Evolutionary conservation across 495 filamentous ascomycete species (phyloP).

Genomic region (Penicillium goetzii): DNA sequence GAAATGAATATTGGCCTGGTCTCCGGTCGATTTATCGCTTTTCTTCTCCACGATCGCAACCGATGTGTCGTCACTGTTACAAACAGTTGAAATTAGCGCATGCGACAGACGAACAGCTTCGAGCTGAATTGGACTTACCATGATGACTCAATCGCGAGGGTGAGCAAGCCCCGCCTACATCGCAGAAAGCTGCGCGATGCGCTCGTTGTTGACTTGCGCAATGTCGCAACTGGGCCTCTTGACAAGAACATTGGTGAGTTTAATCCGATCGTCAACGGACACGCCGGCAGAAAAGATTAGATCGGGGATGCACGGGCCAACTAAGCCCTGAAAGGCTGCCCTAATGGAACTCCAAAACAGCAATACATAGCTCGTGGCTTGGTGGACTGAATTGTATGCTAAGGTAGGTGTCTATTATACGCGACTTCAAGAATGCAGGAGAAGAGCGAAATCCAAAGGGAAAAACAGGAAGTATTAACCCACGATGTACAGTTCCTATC

Average conservation of each 20-base stretch:
- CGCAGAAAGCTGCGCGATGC: constrained; percentile 14
- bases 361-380: neutral
- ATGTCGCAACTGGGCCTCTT: constrained; percentile 23
- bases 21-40: constrained; percentile 19
- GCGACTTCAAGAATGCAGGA: too few relatives aligned
- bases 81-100: constrained; percentile 19
- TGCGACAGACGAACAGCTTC: neutral
- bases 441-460: too few relatives aligned
- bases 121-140: constrained; percentile 54
- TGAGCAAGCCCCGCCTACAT: constrained; percentile 56
- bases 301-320: constrained; percentile 38
- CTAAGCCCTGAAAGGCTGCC: constrained; percentile 25
- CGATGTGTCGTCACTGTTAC: constrained; percentile 82
- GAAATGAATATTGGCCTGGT: constrained; percentile 66
- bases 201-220: constrained; percentile 27
- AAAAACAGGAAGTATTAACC: too few relatives aligned
- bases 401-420: too few relatives aligned
- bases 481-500: too few relatives aligned
- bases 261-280: neutral
- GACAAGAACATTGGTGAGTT: constrained; percentile 35
- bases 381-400: neutral
- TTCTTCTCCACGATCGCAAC: constrained; percentile 79
- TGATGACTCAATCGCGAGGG: constrained; percentile 93
- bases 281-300: constrained; percentile 34
- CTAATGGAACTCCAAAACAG: neutral